phyloP scores from a whole-genome alignment of 192 early-diverging fungal genomes.

The Helicostylum pulchrum region DNA sequence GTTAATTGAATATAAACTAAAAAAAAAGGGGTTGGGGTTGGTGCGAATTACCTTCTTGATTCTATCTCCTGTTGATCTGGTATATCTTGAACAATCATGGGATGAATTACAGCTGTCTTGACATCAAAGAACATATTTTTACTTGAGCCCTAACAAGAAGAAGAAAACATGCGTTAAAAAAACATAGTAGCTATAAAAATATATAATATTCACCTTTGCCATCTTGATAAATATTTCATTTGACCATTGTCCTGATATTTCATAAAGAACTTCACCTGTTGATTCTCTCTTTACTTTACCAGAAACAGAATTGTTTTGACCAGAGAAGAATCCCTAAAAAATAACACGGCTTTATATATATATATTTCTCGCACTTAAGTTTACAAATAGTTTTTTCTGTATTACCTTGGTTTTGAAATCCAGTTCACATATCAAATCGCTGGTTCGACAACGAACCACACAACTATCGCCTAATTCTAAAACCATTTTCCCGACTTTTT shows the following conservation, averaged over 20 bases:
- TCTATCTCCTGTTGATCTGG: constrained; percentile 80
- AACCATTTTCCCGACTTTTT: constrained; percentile 92
- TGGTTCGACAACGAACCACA: constrained; percentile 65
- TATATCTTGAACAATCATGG: constrained; percentile 68
- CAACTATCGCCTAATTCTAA: constrained; percentile 89
- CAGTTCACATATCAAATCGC: constrained; percentile 75
- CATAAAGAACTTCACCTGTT: constrained; percentile 75
- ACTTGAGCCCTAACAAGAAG: constrained; percentile 33
- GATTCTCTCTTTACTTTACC: constrained; percentile 84
- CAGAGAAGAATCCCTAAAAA: constrained; percentile 71
- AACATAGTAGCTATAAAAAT: too few relatives aligned
- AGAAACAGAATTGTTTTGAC: constrained; percentile 72
- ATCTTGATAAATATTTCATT: constrained; percentile 62
- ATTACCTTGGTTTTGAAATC: constrained; percentile 89
- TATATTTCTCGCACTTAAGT: too few relatives aligned
- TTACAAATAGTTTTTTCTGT: neutral
- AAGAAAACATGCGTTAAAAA: neutral
- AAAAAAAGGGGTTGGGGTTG: neutral
- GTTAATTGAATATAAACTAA: neutral
- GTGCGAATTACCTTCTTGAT: constrained; percentile 59
- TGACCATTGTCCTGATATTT: constrained; percentile 91
- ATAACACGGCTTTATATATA: neutral
- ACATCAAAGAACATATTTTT: constrained; percentile 75
- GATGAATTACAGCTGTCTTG: constrained; percentile 55
- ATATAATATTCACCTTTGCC: neutral